phyloP scores from a whole-genome alignment of 306 rosid species.

The Glycine tomentella region DNA sequence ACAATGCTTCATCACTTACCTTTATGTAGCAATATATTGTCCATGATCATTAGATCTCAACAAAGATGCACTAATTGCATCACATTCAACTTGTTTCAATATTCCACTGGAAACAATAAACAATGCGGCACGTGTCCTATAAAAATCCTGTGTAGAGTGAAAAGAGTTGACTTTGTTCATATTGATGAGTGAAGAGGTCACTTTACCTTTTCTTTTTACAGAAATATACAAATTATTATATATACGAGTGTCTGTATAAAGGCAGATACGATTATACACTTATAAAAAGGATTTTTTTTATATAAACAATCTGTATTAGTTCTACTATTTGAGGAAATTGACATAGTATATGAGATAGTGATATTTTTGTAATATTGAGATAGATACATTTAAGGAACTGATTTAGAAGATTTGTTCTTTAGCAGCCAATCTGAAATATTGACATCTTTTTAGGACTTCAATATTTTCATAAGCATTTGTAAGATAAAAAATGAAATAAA shows the following conservation, averaged over 20 bases:
- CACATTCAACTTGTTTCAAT: constrained; percentile 38
- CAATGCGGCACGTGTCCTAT: constrained; percentile 19
- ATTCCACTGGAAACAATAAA: constrained; percentile 8
- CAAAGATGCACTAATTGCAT: background rate
- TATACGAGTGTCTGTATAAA: background rate
- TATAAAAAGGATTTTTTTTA: too few species aligned
- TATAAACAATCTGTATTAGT: background rate
- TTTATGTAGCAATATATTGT: background rate
- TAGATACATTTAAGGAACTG: too few species aligned
- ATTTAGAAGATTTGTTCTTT: too few species aligned
- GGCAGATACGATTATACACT: background rate
- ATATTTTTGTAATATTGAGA: too few species aligned
- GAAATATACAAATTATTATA: background rate
- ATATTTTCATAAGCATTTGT: too few species aligned
- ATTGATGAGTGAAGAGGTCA: background rate
- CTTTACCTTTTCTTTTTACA: background rate
- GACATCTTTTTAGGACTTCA: too few species aligned
- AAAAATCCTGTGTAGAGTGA: constrained; percentile 21
- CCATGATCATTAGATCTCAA: background rate
- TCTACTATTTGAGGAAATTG: background rate
- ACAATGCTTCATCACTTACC: constrained; percentile 1
- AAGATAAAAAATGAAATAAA: too few species aligned
- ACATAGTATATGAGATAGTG: background rate
- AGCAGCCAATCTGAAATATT: too few species aligned
- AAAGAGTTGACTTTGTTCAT: constrained; percentile 25